Evolutionary conservation across 208 protist species (phyloP).

Genomic region (Acanthamoeba sp.): DNA sequence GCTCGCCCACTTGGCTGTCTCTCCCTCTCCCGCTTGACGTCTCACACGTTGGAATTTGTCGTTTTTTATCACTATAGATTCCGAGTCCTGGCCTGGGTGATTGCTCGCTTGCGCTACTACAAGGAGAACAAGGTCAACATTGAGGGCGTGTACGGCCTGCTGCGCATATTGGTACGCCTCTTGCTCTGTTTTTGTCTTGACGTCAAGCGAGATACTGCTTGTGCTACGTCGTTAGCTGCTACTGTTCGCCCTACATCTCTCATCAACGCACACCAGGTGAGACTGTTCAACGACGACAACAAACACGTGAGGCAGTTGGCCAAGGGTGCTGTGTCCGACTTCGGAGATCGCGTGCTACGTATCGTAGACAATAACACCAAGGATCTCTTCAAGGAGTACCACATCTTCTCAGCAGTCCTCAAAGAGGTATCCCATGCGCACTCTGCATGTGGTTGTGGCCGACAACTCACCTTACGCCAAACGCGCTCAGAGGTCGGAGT

Average conservation of each 20-base stretch:
- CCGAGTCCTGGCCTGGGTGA: slow-evolving; percentile 61
- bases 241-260: no score
- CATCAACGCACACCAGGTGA: neutral
- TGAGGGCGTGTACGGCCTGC: slow-evolving; percentile 2
- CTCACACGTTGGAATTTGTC: neutral
- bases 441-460: no score
- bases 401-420: slow-evolving; percentile 40
- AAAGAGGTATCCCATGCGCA: no score
- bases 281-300: slow-evolving; percentile 63
- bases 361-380: slow-evolving; percentile 26
- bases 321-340: slow-evolving; percentile 48
- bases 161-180: slow-evolving; percentile 29
- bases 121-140: slow-evolving; percentile 73
- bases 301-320: slow-evolving; percentile 54
- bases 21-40: neutral
- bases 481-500: slow-evolving; percentile 18
- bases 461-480: neutral
- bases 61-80: neutral
- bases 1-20: no score
- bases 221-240: no score
- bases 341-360: slow-evolving; percentile 59
- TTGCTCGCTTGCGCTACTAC: slow-evolving; percentile 56
- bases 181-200: neutral
- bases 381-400: slow-evolving; percentile 59
- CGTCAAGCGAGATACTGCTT: no score